Evolutionary conservation across 345 rosid species (phyloP).

Genomic region (Corchorus olitorius): DNA sequence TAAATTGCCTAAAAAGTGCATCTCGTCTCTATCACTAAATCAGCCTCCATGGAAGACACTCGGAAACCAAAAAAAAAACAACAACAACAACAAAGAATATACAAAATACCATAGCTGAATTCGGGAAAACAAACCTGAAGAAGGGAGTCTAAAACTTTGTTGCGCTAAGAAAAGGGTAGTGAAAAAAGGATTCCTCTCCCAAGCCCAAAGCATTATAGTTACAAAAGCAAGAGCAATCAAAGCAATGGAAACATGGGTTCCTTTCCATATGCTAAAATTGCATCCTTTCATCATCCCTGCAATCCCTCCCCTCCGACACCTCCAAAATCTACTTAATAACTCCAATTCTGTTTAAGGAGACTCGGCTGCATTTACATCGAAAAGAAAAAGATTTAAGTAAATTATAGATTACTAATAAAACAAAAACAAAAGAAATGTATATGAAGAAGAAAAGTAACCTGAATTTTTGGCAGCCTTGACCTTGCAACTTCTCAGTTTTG

Average conservation of each 20-base stretch:
- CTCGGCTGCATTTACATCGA: not conserved
- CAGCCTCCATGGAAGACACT: not conserved
- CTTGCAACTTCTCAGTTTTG: no score
- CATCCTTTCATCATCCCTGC: constrained; percentile 50
- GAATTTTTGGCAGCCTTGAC: not conserved
- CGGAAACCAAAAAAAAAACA: not conserved
- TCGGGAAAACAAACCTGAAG: constrained; percentile 48
- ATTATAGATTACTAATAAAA: not conserved
- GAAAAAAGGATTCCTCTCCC: constrained; percentile 50
- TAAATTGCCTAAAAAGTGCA: not conserved
- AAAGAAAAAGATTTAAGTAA: not conserved
- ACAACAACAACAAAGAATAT: not conserved
- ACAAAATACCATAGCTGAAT: not conserved
- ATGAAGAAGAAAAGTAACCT: not conserved
- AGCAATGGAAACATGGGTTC: constrained; percentile 38
- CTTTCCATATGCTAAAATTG: constrained; percentile 31
- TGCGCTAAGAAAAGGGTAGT: constrained; percentile 34
- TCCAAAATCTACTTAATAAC: not conserved
- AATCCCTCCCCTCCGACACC: not conserved
- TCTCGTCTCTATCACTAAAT: not conserved
- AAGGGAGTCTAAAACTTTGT: constrained; percentile 36
- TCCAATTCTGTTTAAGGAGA: constrained; percentile 1
- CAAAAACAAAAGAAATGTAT: not conserved
- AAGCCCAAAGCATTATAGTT: constrained; percentile 42
- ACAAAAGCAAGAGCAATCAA: constrained; percentile 38